Base-by-base conservation (phyloP, 1,139 yeast genomes). In the Scheffersomyces quercinus region DNA sequence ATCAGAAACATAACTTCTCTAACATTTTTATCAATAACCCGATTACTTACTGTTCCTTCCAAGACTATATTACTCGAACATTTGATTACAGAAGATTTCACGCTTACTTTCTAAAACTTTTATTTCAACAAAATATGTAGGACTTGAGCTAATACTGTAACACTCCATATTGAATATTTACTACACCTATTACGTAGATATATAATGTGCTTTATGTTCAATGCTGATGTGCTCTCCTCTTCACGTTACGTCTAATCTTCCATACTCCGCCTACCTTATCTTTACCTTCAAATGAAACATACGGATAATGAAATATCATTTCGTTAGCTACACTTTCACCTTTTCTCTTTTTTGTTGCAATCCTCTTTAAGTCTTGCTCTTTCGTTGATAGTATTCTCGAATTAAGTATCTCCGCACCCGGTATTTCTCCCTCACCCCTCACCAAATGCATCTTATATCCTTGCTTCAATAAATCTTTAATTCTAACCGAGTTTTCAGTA, bases 381-480 rank as follows among this genome's bases (percentile, higher is more conserved):
- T 52, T 53, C 2, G 47, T 51, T 29, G 38, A 45, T 3, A 62
- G 41, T 28, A 63, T 48, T 6, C 49, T 53, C 8, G 66, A 65
- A 50, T 59, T 58, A 9, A 68, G 48, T 12, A 70, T 48, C 43
- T 74, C 79, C 15, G 63, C 52, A 4, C 53, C 41, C 0, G 78
- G 76, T 1, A 73, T 49, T 39, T 82, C 88, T 1, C 89, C 80
- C 35, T 82, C 77, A 1, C 95, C 95, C 49, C 88, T 75, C 0
- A 81, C 73, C 1, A 88, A 47, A 0, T 85, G 46, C 38, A 83
- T 56, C 37, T 70, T 70, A 36, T 55, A 56, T 0, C 69, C 68
- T 2, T 59, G 49, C 4, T 36, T 36, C 14, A 62, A 46, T 16
- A 47, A 44, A 16, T 34, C 36, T 20, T 33, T 52, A 29, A 63